These are phyloP conservation scores for Floccularia luteovirens DNA, from an alignment of 768 basidiomycete species.

Conservation along the genomic window DNA sequence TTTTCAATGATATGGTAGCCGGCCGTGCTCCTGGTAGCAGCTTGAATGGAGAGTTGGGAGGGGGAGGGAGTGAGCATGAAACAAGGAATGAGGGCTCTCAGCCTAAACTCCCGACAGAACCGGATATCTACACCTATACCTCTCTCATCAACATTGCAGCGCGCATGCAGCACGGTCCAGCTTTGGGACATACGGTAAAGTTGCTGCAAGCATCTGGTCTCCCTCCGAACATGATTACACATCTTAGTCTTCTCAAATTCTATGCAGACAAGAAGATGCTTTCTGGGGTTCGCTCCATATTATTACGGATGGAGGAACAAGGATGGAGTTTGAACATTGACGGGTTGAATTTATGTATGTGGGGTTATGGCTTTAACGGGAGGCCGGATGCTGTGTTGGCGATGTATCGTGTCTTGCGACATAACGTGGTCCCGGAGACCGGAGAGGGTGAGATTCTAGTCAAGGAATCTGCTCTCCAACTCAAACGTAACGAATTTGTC, in stretches of 20 bases:
- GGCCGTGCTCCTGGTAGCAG: slow-evolving; percentile 30
- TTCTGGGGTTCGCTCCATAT: slow-evolving; percentile 43
- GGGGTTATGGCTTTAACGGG: slow-evolving; percentile 52
- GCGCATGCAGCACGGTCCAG: slow-evolving; percentile 31
- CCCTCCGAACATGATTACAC: slow-evolving; percentile 52
- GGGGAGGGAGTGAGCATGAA: slow-evolving; percentile 14
- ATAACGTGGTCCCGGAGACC: slow-evolving; percentile 34
- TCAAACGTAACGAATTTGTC: slow-evolving; percentile 39
- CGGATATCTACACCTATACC: slow-evolving; percentile 67
- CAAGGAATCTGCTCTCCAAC: slow-evolving; percentile 21
- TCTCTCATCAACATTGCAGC: slow-evolving; percentile 60
- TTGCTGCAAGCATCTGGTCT: slow-evolving; percentile 49
- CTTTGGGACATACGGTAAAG: slow-evolving; percentile 44
- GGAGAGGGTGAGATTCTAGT: slow-evolving; percentile 25
- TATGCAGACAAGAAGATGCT: slow-evolving; percentile 41
- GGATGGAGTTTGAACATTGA: slow-evolving; percentile 49
- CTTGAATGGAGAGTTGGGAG: slow-evolving; percentile 2
- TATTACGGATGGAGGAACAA: slow-evolving; percentile 45
- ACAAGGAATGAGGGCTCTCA: too few relatives aligned
- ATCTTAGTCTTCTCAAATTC: slow-evolving; percentile 51
- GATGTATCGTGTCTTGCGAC: slow-evolving; percentile 60
- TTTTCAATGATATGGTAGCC: slow-evolving; percentile 54
- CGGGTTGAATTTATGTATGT: slow-evolving; percentile 63
- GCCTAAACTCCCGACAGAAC: too few relatives aligned
- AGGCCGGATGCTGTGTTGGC: slow-evolving; percentile 47